These are phyloP conservation scores for Dendrocalamus latiflorus DNA, from an alignment of 202 grass and related monocot genomes.

Conservation along the genomic window DNA sequence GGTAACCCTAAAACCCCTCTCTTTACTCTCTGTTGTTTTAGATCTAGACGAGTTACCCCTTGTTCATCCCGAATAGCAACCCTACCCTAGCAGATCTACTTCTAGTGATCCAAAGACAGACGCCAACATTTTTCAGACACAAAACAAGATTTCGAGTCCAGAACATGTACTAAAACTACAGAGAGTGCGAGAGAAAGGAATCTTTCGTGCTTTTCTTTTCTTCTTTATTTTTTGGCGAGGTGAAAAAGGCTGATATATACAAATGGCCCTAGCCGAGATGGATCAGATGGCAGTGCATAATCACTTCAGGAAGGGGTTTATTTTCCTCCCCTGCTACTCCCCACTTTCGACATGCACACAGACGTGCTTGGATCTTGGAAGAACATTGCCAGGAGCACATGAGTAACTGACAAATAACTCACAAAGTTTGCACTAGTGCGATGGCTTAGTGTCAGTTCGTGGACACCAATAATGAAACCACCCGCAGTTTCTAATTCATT, in stretches of 20 bases:
- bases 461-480: neutral
- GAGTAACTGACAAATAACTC: neutral
- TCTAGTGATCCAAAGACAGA: no score
- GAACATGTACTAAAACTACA: neutral
- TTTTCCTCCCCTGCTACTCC: neutral
- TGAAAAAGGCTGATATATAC: neutral
- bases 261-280: neutral
- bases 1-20: no score
- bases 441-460: neutral
- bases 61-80: no score
- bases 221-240: neutral
- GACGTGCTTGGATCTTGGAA: neutral
- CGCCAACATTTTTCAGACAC: neutral
- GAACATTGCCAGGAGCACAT: neutral
- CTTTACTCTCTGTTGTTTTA: no score
- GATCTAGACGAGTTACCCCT: no score
- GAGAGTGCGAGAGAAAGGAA: neutral
- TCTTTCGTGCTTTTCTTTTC: neutral
- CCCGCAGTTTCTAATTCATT: no score
- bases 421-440: neutral
- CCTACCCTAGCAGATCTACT: no score
- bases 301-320: neutral
- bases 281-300: neutral
- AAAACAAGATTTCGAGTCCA: neutral
- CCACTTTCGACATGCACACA: constrained; percentile 15